These are phyloP conservation scores for Dactylellina leptospora DNA, from an alignment of 2,329 filamentous ascomycete genomes.

Conservation along the genomic window DNA sequence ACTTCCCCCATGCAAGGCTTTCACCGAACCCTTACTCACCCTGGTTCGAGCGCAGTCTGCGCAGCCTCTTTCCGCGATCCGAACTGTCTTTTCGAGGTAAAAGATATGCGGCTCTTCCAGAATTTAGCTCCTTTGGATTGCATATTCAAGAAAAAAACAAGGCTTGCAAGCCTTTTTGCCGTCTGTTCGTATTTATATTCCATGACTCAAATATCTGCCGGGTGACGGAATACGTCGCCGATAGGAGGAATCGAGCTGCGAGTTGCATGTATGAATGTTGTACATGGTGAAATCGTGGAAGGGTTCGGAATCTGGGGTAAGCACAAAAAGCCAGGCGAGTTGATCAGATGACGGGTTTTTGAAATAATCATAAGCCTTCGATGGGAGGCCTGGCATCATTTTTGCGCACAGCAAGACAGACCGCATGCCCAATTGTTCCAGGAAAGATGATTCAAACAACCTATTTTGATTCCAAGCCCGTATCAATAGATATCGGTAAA, in stretches of 20 bases:
- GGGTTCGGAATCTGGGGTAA: constrained; percentile 31
- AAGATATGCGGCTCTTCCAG: constrained; percentile 20
- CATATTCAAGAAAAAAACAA: no score
- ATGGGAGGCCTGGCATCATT: no score
- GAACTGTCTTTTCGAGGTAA: constrained; percentile 29
- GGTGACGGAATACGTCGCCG: background rate
- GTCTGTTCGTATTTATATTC: background rate
- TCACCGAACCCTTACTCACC: background rate
- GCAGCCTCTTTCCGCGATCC: constrained; percentile 19
- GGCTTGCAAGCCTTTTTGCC: background rate
- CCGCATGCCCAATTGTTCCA: constrained; percentile 14
- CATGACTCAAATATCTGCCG: background rate
- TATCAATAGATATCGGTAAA: no score
- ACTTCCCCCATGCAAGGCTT: constrained; percentile 17
- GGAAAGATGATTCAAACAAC: background rate
- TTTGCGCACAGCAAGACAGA: constrained; percentile 18
- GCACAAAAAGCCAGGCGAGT: constrained; percentile 3
- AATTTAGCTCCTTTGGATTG: no score
- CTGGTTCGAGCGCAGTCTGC: constrained; percentile 5
- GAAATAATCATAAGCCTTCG: no score
- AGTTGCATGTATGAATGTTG: no score
- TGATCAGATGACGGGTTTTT: constrained; percentile 34
- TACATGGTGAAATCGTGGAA: no score
- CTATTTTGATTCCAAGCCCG: no score
- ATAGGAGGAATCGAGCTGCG: no score